These are phyloP conservation scores for Tilletiaria anomala DNA, from an alignment of 1,284 basidiomycete species.

Conservation along the genomic window DNA sequence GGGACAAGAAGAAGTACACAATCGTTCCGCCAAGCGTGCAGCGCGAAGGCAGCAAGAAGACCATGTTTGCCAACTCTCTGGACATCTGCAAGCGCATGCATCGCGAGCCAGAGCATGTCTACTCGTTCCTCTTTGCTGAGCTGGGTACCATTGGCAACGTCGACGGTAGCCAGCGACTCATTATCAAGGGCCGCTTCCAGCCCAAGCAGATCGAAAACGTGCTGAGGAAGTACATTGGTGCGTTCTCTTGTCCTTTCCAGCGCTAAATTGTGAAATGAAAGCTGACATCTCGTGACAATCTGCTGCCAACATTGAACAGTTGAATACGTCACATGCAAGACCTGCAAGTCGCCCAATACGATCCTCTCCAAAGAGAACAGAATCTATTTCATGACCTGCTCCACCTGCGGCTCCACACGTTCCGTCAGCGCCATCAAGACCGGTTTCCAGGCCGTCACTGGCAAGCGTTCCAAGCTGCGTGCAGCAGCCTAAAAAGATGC, in stretches of 20 bases:
- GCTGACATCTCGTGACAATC: conserved; percentile 2
- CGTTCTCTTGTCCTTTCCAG: conserved; percentile 1
- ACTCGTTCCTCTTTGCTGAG: conserved; percentile 92
- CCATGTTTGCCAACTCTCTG: conserved; percentile 86
- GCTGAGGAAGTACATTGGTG: conserved; percentile 85
- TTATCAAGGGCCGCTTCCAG: conserved; percentile 95
- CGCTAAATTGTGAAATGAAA: conserved; percentile 3
- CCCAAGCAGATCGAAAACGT: conserved; percentile 99
- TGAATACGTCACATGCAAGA: conserved; percentile 99
- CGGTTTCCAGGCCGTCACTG: conserved; percentile 94
- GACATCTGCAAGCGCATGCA: conserved; percentile 99
- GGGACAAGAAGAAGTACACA: conserved; percentile 73
- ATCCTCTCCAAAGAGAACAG: conserved; percentile 87
- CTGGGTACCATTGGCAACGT: conserved; percentile 95
- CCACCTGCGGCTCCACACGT: conserved; percentile 77
- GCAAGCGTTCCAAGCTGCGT: conserved; percentile 42
- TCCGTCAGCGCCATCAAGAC: conserved; percentile 95
- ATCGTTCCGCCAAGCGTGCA: conserved; percentile 92
- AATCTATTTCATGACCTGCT: conserved; percentile 97
- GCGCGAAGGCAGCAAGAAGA: conserved; percentile 88
- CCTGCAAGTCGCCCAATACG: conserved; percentile 96
- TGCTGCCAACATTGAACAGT: conserved; percentile 46
- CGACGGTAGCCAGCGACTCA: conserved; percentile 77
- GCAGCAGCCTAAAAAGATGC: conserved; percentile 2
- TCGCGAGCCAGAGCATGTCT: conserved; percentile 96